Evolutionary conservation across 1,139 yeast species (phyloP).

Genomic region (Magnusiomyces starmeri): DNA sequence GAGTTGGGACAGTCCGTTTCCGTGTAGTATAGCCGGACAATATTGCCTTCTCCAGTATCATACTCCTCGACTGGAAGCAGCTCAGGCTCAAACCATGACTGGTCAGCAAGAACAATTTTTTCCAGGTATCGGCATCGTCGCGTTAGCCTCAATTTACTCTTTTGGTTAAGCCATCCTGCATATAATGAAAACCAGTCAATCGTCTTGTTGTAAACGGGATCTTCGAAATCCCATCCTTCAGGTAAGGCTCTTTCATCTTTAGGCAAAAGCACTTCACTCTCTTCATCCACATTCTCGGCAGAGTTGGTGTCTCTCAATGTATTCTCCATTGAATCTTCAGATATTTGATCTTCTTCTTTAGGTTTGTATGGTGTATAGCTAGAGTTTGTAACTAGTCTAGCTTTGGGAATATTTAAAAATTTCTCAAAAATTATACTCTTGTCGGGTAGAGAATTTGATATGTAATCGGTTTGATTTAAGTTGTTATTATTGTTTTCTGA

Average conservation of each 20-base stretch:
- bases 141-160: neutral
- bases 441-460: no score
- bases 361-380: neutral
- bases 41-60: neutral
- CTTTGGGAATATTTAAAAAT: neutral
- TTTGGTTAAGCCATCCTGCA: neutral
- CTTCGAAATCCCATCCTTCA: no score
- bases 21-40: neutral
- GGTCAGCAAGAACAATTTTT: neutral
- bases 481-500: no score
- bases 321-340: neutral
- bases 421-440: neutral
- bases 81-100: neutral
- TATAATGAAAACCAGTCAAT: no score
- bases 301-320: neutral
- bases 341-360: neutral
- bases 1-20: neutral
- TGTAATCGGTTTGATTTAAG: no score
- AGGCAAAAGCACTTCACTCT: neutral
- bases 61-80: neutral
- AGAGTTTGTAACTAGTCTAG: neutral
- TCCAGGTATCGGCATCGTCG: neutral
- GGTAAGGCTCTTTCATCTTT: no score
- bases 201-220: no score
- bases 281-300: neutral